Percentiles rank a stretch among this genome's conserved stretches.
These are phyloP conservation scores for Nepenthes mirabilis DNA, from an alignment of 148 eudicot species.

Conservation along the genomic window DNA sequence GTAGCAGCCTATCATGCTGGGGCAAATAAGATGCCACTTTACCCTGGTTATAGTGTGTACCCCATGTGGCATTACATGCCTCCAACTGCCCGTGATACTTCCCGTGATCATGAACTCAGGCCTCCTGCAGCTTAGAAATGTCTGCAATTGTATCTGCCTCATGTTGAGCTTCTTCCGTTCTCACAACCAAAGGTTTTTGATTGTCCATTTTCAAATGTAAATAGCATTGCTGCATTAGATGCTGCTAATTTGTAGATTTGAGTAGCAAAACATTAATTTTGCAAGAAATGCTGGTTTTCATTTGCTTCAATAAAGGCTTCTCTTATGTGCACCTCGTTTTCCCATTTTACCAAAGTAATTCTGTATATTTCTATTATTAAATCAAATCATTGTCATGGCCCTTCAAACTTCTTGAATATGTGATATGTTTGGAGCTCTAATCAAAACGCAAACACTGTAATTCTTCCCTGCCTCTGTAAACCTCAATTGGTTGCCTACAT, in stretches of 20 bases:
- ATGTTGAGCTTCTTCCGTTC: slow-evolving; percentile 12
- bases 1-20: slow-evolving; percentile 40
- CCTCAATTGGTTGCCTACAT: too few species aligned
- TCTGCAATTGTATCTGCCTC: slow-evolving; percentile 5
- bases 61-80: slow-evolving; percentile 96
- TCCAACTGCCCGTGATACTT: slow-evolving; percentile 48
- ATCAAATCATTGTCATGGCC: not conserved
- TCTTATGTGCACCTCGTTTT: slow-evolving; percentile 1
- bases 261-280: too few species aligned
- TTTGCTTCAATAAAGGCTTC: too few species aligned
- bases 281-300: too few species aligned
- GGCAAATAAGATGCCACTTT: slow-evolving; percentile 55
- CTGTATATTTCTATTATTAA: not conserved
- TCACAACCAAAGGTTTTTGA: slow-evolving; percentile 1
- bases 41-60: slow-evolving; percentile 57
- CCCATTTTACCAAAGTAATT: too few species aligned
- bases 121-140: slow-evolving; percentile 82
- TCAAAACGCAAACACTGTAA: not conserved
- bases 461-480: not conserved
- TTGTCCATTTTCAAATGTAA: slow-evolving; percentile 12
- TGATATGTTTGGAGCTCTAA: not conserved
- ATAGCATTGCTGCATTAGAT: slow-evolving; percentile 2
- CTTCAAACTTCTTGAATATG: not conserved
- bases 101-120: slow-evolving; percentile 82
- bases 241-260: too few species aligned